Evolutionary conservation across 768 basidiomycete species (phyloP).

Genomic region (Solioccasus polychromus): DNA sequence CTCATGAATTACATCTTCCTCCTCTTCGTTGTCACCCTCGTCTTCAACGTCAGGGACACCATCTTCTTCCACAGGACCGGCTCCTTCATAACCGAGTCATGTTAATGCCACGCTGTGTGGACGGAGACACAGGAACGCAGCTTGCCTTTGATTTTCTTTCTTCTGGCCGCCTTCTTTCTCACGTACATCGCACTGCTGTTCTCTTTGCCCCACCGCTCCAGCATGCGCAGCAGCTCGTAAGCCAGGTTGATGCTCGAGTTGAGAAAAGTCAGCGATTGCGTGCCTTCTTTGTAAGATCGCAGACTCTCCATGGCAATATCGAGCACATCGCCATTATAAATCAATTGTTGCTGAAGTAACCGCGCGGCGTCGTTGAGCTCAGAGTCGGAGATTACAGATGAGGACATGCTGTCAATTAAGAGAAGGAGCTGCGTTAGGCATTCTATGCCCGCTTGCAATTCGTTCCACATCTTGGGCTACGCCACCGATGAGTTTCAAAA

Average conservation of each 20-base stretch:
- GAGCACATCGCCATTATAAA: constrained; percentile 94
- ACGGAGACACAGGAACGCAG: constrained; percentile 29
- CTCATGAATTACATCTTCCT: constrained; percentile 70
- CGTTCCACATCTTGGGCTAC: constrained; percentile 92
- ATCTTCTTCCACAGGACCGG: constrained; percentile 48
- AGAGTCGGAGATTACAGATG: constrained; percentile 37
- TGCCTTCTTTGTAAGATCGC: constrained; percentile 73
- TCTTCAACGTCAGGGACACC: constrained; percentile 69
- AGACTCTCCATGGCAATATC: constrained; percentile 83
- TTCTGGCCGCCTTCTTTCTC: constrained; percentile 53
- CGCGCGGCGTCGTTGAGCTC: constrained; percentile 71
- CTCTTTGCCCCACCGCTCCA: constrained; percentile 83
- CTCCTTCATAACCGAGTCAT: constrained; percentile 28
- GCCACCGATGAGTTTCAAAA: constrained; percentile 9
- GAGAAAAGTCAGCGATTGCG: constrained; percentile 77
- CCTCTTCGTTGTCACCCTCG: constrained; percentile 54
- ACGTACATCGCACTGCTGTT: constrained; percentile 71
- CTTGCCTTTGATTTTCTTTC: constrained; percentile 49
- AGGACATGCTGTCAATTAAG: constrained; percentile 82
- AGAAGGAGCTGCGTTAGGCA: constrained; percentile 90
- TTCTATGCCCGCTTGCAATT: constrained; percentile 91
- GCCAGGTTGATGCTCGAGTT: constrained; percentile 83
- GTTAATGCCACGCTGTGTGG: constrained; percentile 10
- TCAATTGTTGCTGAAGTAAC: constrained; percentile 81
- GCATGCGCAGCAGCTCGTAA: constrained; percentile 81